Percentiles rank a stretch among this genome's conserved stretches.
phyloP scores from a whole-genome alignment of 768 basidiomycete genomes.

The Termitomyces sp. region DNA sequence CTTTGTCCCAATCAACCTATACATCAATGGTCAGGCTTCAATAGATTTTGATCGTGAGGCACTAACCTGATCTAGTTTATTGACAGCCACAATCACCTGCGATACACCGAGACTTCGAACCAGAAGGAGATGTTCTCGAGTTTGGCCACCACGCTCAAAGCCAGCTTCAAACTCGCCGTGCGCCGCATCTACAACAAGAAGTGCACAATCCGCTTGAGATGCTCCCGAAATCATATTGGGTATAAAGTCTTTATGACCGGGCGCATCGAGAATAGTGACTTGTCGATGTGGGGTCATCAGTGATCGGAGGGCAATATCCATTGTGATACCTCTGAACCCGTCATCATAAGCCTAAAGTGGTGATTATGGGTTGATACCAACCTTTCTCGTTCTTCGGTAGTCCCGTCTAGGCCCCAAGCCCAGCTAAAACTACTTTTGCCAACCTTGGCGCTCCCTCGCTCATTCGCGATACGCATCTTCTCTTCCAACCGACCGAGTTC shows the following conservation, averaged over 20 bases:
- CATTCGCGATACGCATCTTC: slow-evolving; percentile 78
- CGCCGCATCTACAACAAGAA: slow-evolving; percentile 89
- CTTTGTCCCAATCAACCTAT: slow-evolving; percentile 85
- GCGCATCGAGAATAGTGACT: slow-evolving; percentile 95
- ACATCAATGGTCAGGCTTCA: neutral
- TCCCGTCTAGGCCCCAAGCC: slow-evolving; percentile 97
- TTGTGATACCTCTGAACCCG: slow-evolving; percentile 83
- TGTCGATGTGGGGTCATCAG: slow-evolving; percentile 69
- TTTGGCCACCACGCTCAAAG: slow-evolving; percentile 93
- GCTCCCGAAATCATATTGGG: slow-evolving; percentile 99
- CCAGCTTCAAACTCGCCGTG: slow-evolving; percentile 95
- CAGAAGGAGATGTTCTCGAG: slow-evolving; percentile 88
- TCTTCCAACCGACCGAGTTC: slow-evolving; percentile 89
- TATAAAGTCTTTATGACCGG: slow-evolving; percentile 96
- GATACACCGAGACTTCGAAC: slow-evolving; percentile 90
- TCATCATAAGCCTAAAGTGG: neutral
- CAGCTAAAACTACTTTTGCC: slow-evolving; percentile 97
- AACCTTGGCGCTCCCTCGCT: slow-evolving; percentile 82
- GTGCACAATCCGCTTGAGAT: slow-evolving; percentile 91
- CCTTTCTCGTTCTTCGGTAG: slow-evolving; percentile 91
- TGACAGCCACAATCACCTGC: slow-evolving; percentile 89
- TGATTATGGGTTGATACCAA: slow-evolving; percentile 29
- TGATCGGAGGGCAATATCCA: slow-evolving; percentile 90
- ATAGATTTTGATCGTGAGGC: neutral
- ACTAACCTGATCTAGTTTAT: slow-evolving; percentile 89